A percentile compares a stretch with the other conserved stretches of the same genome.
Conservation (phyloP, 495 filamentous ascomycete species). For the Neurospora sp. region DNA sequence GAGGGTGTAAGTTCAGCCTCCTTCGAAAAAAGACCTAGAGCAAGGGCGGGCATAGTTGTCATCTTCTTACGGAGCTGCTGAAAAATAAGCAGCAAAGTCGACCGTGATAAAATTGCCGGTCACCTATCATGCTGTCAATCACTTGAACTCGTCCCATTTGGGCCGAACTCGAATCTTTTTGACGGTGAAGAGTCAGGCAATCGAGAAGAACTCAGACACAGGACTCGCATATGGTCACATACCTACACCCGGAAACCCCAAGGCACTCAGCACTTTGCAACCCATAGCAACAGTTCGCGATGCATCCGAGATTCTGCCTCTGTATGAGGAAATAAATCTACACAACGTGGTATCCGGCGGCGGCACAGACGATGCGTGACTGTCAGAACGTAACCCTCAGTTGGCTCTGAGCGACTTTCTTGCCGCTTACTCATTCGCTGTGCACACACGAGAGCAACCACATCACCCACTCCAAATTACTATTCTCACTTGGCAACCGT, state of each 20-base stretch:
- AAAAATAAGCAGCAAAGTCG: neutral
- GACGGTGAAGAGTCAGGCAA: neutral
- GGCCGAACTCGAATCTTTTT: neutral
- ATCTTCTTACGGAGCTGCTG: neutral
- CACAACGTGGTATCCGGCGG: neutral
- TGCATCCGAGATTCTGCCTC: neutral
- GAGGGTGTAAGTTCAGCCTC: neutral
- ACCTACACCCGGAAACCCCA: neutral
- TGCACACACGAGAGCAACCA: neutral
- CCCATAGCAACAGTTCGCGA: neutral
- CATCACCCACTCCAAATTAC: neutral
- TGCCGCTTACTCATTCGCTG: neutral
- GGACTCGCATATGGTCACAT: neutral
- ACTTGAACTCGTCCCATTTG: neutral
- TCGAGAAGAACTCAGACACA: neutral
- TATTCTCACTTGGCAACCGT: neutral
- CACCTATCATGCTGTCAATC: neutral
- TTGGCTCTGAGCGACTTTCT: neutral
- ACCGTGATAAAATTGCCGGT: neutral
- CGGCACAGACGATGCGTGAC: neutral
- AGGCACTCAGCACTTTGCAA: neutral
- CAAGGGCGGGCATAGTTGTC: neutral
- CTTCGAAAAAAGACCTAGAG: neutral
- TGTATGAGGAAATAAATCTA: neutral
- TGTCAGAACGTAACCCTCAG: neutral